Base-by-base conservation (phyloP, 2,329 filamentous ascomycete species). In the Dothiorella sarmentorum region DNA sequence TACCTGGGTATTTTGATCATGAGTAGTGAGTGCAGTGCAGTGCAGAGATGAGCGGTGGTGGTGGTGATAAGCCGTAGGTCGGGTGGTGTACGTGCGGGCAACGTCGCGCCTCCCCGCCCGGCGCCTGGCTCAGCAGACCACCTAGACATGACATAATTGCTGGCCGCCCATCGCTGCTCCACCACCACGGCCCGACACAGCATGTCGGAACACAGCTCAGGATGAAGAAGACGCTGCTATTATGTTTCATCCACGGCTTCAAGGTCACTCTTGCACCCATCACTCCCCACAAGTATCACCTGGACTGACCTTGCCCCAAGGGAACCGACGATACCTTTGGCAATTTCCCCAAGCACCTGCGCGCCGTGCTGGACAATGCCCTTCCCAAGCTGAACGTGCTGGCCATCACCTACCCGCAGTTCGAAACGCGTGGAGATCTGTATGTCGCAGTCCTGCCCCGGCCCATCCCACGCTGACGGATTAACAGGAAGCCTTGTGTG, bases 191-290 rank as follows among this genome's bases (percentile, higher is more conserved):
- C 33, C 27, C 43, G 29, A 45, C 13, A 60, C 13, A 60, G 18
- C 6, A 60, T 57, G 55, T 24, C n/a, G 55, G 29, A 47, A 57
- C 33, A 18, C 55, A 31, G 59, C 57, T 58, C 68, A 83, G 74
- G 61, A 87, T 86, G 83, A 89, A 87, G 79, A 91, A 90, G 76
- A 94, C 89, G 60, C 75, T 95, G 35, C 75, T 95, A 37, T 76
- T 95, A 61, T 89, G 88, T 69, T 94, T 94, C 73, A 90, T 94
- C 61, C 90, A 95, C 73, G 90, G 90, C 70, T 95, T 95, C 83
- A 91, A 94, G 82, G 84, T 85, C 68, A 40, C 66, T 59, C 7
- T 29, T 35, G 47, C 56, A 53, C 49, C n/a, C 37, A 18, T 29
- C 38, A 18, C 18, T 11, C 2, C 11, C 9, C 31, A 13, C 29